Evolutionary conservation across 768 basidiomycete genomes (phyloP).

Genomic region (Clitopilus hobsonii): DNA sequence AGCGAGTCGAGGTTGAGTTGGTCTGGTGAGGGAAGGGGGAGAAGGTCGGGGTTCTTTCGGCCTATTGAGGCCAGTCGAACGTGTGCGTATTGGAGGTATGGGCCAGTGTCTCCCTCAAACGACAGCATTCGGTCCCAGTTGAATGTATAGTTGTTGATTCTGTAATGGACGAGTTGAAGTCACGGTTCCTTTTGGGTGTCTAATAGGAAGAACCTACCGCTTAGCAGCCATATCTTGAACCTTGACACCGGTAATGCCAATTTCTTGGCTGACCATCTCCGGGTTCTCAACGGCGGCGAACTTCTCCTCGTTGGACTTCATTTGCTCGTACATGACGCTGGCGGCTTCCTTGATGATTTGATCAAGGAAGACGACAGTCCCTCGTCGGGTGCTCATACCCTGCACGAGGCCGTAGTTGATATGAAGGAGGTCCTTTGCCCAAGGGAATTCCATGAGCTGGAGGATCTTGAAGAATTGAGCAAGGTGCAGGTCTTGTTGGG

Average conservation of each 20-base stretch:
- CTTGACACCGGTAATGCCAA: slow-evolving; percentile 94
- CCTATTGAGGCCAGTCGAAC: slow-evolving; percentile 87
- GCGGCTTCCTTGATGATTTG: slow-evolving; percentile 89
- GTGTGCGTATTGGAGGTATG: slow-evolving; percentile 96
- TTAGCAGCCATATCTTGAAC: slow-evolving; percentile 97
- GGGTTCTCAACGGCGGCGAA: slow-evolving; percentile 88
- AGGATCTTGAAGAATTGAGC: slow-evolving; percentile 93
- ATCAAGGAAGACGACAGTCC: slow-evolving; percentile 92
- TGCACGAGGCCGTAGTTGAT: slow-evolving; percentile 89
- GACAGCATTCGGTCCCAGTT: slow-evolving; percentile 93
- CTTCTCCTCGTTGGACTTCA: slow-evolving; percentile 92
- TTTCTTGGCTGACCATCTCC: slow-evolving; percentile 68
- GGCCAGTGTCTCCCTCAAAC: slow-evolving; percentile 94
- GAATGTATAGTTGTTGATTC: slow-evolving; percentile 95
- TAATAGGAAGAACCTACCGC: slow-evolving; percentile 44
- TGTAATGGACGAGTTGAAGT: no score
- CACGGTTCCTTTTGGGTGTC: no score
- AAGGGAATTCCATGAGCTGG: slow-evolving; percentile 83
- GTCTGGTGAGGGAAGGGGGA: slow-evolving; percentile 68
- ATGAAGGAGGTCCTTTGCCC: slow-evolving; percentile 80
- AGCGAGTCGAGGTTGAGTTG: slow-evolving; percentile 68
- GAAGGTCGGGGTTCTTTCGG: slow-evolving; percentile 85
- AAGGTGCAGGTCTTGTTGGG: slow-evolving; percentile 83
- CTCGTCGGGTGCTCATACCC: slow-evolving; percentile 93
- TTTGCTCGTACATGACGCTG: slow-evolving; percentile 92